Evolutionary conservation across 176 grass and related monocot genomes (phyloP).

Genomic region (Metroxylon sagu): DNA sequence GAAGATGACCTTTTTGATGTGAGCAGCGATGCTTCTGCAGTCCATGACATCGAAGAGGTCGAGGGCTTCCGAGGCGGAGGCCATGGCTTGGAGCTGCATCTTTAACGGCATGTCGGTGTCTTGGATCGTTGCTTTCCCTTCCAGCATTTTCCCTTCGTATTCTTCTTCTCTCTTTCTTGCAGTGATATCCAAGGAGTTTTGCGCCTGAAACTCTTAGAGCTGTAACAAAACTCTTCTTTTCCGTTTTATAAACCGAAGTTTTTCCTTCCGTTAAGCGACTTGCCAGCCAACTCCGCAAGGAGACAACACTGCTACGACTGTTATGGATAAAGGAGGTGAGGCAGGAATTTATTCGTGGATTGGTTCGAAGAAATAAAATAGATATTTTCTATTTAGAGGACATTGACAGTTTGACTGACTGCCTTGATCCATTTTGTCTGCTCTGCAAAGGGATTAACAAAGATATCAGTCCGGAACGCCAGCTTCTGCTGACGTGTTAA

Average conservation of each 20-base stretch:
- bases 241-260: too few relatives aligned
- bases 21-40: slow-evolving; percentile 65
- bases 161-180: background rate
- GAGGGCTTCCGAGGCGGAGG: slow-evolving; percentile 68
- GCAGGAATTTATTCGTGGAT: background rate
- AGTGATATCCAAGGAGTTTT: too few relatives aligned
- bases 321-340: slow-evolving; percentile 7
- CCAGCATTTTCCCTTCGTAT: slow-evolving; percentile 38
- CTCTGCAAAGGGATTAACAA: too few relatives aligned
- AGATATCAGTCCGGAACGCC: too few relatives aligned
- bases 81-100: slow-evolving; percentile 86
- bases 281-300: too few relatives aligned
- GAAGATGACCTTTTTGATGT: slow-evolving; percentile 78
- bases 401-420: too few relatives aligned
- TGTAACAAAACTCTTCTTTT: too few relatives aligned
- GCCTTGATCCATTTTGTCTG: too few relatives aligned
- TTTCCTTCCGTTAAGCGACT: too few relatives aligned
- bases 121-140: slow-evolving; percentile 90
- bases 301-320: background rate
- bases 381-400: background rate
- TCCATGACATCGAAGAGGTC: slow-evolving; percentile 88
- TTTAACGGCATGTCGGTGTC: slow-evolving; percentile 93
- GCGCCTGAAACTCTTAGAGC: too few relatives aligned
- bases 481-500: too few relatives aligned
- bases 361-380: background rate